These are phyloP conservation scores for Coemansia sp. DNA, from an alignment of 192 early-diverging fungal genomes.

Conservation along the genomic window DNA sequence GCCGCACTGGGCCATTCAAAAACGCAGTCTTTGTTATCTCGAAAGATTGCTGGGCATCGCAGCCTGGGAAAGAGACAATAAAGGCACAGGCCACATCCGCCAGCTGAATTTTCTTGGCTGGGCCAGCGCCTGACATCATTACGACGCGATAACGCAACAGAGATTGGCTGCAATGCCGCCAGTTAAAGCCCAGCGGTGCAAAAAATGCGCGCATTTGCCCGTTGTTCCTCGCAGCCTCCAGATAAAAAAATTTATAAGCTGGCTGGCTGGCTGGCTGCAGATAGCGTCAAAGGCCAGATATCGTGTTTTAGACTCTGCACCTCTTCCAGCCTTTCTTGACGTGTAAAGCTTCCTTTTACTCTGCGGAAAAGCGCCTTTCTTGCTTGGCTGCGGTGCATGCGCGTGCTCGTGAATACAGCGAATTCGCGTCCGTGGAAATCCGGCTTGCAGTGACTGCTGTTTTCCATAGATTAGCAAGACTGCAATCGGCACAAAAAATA, in stretches of 20 bases:
- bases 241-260: neutral
- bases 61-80: neutral
- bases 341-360: neutral
- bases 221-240: neutral
- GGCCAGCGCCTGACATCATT: neutral
- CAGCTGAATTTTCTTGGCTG: neutral
- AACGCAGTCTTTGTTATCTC: constrained; percentile 2
- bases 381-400: neutral
- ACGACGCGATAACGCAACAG: neutral
- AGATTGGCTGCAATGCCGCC: neutral
- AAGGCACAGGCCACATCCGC: constrained; percentile 1
- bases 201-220: neutral
- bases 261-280: neutral
- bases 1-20: constrained; percentile 3
- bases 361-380: neutral
- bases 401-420: neutral
- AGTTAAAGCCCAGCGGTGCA: neutral
- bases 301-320: neutral
- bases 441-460: neutral
- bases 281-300: neutral
- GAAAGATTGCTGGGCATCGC: constrained; percentile 4
- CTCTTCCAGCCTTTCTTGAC: neutral
- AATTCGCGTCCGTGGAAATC: neutral
- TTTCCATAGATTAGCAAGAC: neutral
- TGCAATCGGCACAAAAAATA: too few relatives aligned